phyloP scores from a whole-genome alignment of 306 rosid species.

The Quercus mongolica region DNA sequence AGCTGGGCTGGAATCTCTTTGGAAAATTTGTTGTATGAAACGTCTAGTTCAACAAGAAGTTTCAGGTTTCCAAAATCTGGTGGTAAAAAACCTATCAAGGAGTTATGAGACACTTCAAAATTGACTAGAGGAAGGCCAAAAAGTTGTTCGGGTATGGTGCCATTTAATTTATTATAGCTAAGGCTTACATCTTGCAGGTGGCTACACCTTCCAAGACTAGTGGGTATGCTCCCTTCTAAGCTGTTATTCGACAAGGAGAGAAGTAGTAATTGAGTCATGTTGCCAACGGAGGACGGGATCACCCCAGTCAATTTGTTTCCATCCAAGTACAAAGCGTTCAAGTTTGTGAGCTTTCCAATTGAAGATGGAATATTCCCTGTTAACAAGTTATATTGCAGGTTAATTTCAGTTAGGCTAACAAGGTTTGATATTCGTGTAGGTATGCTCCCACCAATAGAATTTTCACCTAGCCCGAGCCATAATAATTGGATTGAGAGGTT shows the following conservation, averaged over 20 bases:
- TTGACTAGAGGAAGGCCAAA: too few relatives aligned
- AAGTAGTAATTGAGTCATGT: not conserved
- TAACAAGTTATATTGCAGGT: not conserved
- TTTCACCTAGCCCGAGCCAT: not conserved
- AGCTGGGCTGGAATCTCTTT: too few relatives aligned
- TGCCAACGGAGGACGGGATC: not conserved
- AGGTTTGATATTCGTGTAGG: not conserved
- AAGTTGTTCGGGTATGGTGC: too few relatives aligned
- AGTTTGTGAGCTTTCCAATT: not conserved
- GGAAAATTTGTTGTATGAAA: too few relatives aligned
- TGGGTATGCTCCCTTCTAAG: not conserved
- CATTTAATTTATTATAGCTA: not conserved
- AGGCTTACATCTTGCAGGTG: not conserved
- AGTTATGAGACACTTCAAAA: too few relatives aligned
- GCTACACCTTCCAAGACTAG: not conserved
- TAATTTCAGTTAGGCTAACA: not conserved
- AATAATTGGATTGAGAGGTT: not conserved
- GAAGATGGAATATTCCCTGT: not conserved
- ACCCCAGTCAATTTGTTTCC: not conserved
- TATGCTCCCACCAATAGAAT: not conserved
- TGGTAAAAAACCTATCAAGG: too few relatives aligned
- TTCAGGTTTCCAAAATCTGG: too few relatives aligned
- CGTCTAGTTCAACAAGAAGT: too few relatives aligned
- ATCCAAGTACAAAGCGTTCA: rapidly evolving
- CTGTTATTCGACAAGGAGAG: not conserved